Evolutionary conservation across 768 basidiomycete species (phyloP), one percentile per base, ranked within the genome.

Genomic region (Xerocomellus intermedius): DNA sequence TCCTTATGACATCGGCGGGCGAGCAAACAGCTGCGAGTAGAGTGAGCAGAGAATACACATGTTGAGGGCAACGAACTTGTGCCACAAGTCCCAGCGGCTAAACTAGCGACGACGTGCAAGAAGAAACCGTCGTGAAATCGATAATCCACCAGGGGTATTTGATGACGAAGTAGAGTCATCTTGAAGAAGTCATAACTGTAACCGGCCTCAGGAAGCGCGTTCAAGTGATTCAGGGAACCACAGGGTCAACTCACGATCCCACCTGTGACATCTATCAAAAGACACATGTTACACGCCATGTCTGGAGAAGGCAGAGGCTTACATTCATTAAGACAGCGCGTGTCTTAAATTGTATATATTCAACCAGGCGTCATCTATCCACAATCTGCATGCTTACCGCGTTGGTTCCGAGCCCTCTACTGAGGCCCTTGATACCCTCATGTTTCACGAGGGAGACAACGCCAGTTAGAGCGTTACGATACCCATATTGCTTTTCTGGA

Each of bases 131-230:
- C 89, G 17, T 74, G 75, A 37, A 91, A 75, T 64, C 85, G 81
- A 61, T 82, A 83, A 53, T 85, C 69, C 14, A 83, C 60, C 32
- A 86, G 24, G 8, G 86, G 84, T 54, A 88, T 64, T 8, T 73
- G 79, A 52, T 75, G 66, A 45, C 71, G 71, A 42, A 90, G 73
- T 22, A 91, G 68, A 10, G 72, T 74, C 16, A 77, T 64, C 68
- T 91, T 91, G 77, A 90, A 85, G 66, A 80, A 84, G 69, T 91
- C 89, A 65, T 91, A 91, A 42, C 89, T 91, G 59, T 36, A 50
- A 56, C 16, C 39, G 22, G 13, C 14, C 16, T 58, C 51, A 58
- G 54, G 19, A 55, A 37, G 24, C 37, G 45, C 2, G 16, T 43
- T 50, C 37, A 33, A 33, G 6, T 17, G 14, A 42, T 48, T 30